A percentile compares a stretch with the other conserved stretches of the same genome.
phyloP scores from a whole-genome alignment of 441 rosid genomes.

The Biscutella laevigata region DNA sequence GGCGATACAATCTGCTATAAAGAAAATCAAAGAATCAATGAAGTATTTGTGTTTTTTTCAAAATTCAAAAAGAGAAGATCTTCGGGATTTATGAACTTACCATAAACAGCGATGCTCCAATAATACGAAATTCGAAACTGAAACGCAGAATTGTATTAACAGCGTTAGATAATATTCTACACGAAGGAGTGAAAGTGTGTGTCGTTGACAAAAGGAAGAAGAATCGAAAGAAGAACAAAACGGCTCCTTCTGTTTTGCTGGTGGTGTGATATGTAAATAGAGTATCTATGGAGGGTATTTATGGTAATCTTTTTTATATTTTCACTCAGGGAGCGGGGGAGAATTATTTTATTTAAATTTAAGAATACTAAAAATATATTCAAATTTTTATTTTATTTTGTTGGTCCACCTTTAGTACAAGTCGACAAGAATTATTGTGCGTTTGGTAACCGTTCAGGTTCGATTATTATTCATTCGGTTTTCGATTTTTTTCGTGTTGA shows the following conservation, averaged over 20 bases:
- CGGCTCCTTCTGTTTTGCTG: conserved; percentile 9
- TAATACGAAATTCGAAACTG: conserved; percentile 21
- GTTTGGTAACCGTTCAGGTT: too few relatives aligned
- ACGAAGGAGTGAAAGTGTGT: background rate
- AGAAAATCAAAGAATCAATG: conserved; percentile 6
- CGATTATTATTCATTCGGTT: too few relatives aligned
- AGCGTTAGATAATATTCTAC: conserved; percentile 30
- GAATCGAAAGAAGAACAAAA: conserved; percentile 10
- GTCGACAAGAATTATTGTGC: too few relatives aligned
- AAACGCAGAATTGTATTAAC: conserved; percentile 29
- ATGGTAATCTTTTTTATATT: background rate
- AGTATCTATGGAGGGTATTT: conserved; percentile 16
- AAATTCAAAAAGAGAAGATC: conserved; percentile 12
- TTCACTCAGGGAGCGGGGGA: too few relatives aligned
- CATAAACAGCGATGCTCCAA: conserved; percentile 27
- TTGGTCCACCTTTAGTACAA: too few relatives aligned
- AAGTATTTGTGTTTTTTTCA: background rate
- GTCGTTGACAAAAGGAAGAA: conserved; percentile 20
- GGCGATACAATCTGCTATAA: background rate
- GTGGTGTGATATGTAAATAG: conserved; percentile 7
- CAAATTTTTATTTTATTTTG: too few relatives aligned
- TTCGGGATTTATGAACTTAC: conserved; percentile 28
- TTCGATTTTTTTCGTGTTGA: too few relatives aligned
- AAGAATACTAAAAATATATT: too few relatives aligned
- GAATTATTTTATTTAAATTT: too few relatives aligned